Conservation (phyloP, 768 basidiomycete genomes). For the Heimioporus sp. region DNA sequence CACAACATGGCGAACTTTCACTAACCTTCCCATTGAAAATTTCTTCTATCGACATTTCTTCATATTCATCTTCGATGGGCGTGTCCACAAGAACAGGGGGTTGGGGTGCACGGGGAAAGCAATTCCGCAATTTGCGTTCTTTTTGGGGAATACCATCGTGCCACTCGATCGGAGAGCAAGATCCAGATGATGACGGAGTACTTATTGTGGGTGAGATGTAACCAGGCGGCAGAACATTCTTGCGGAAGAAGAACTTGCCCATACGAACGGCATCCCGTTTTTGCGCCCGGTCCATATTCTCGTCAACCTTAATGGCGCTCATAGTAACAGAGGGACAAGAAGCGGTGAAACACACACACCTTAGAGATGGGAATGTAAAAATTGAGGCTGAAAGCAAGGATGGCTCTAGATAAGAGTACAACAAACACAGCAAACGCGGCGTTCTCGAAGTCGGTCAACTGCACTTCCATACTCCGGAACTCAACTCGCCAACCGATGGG, state of each 20-base stretch:
- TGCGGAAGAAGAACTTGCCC: conserved; percentile 89
- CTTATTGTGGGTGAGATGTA: conserved; percentile 37
- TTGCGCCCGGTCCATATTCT: conserved; percentile 94
- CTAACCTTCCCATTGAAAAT: conserved; percentile 91
- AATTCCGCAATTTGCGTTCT: conserved; percentile 68
- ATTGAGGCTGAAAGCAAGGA: conserved; percentile 87
- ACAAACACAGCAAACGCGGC: conserved; percentile 95
- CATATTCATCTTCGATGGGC: conserved; percentile 79
- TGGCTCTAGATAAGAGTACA: conserved; percentile 91
- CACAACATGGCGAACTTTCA: not conserved
- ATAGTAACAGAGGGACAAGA: not conserved
- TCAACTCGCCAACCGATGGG: conserved; percentile 97
- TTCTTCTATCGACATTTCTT: conserved; percentile 89
- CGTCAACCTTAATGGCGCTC: conserved; percentile 70
- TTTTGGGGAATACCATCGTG: conserved; percentile 41
- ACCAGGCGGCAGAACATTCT: conserved; percentile 69
- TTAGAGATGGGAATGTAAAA: conserved; percentile 98
- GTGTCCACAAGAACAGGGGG: conserved; percentile 52
- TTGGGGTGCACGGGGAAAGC: conserved; percentile 52
- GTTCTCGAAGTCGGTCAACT: conserved; percentile 98
- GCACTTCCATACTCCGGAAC: conserved; percentile 98
- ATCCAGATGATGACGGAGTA: conserved; percentile 43
- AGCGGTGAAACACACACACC: conserved; percentile 40
- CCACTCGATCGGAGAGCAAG: conserved; percentile 36
- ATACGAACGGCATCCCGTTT: conserved; percentile 68